Percentiles rank a stretch among this genome's conserved stretches.
phyloP scores from a whole-genome alignment of 2,329 filamentous ascomycete genomes.

The Diaporthe velutina region DNA sequence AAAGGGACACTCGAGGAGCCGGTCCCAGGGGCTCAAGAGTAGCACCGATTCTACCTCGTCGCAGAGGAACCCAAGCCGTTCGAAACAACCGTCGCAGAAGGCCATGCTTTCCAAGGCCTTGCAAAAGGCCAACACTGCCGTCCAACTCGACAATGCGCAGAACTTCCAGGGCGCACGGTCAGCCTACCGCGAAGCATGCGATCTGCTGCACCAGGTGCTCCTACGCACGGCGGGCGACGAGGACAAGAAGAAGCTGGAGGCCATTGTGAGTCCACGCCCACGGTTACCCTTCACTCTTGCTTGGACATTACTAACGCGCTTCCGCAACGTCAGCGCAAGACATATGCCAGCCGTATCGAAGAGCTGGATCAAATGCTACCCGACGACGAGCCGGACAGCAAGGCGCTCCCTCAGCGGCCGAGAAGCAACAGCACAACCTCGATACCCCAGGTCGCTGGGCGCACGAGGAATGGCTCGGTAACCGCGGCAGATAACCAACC shows the following conservation, averaged over 20 bases:
- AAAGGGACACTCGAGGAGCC: slow-evolving; percentile 59
- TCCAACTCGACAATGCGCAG: slow-evolving; percentile 94
- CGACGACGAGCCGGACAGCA: slow-evolving; percentile 69
- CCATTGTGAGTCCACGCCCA: slow-evolving; percentile 77
- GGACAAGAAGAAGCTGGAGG: slow-evolving; percentile 90
- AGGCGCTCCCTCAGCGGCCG: slow-evolving; percentile 80
- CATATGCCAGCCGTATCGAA: slow-evolving; percentile 90
- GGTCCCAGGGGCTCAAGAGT: slow-evolving; percentile 59
- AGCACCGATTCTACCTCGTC: slow-evolving; percentile 57
- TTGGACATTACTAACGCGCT: background rate
- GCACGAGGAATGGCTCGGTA: slow-evolving; percentile 30
- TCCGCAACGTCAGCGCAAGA: slow-evolving; percentile 74
- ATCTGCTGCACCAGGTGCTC: slow-evolving; percentile 89
- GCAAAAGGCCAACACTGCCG: slow-evolving; percentile 95
- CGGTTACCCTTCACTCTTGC: too few species aligned
- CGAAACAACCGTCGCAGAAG: slow-evolving; percentile 80
- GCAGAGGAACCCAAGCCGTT: slow-evolving; percentile 45
- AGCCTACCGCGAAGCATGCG: slow-evolving; percentile 92
- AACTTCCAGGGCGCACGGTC: slow-evolving; percentile 93
- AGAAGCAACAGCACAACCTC: slow-evolving; percentile 63
- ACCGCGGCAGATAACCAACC: slow-evolving; percentile 24
- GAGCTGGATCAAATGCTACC: slow-evolving; percentile 83
- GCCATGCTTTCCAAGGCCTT: slow-evolving; percentile 96
- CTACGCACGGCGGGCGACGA: slow-evolving; percentile 85
- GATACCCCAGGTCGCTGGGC: slow-evolving; percentile 55